Conservation (phyloP, 768 basidiomycete species). For the Suillus occidentalis region DNA sequence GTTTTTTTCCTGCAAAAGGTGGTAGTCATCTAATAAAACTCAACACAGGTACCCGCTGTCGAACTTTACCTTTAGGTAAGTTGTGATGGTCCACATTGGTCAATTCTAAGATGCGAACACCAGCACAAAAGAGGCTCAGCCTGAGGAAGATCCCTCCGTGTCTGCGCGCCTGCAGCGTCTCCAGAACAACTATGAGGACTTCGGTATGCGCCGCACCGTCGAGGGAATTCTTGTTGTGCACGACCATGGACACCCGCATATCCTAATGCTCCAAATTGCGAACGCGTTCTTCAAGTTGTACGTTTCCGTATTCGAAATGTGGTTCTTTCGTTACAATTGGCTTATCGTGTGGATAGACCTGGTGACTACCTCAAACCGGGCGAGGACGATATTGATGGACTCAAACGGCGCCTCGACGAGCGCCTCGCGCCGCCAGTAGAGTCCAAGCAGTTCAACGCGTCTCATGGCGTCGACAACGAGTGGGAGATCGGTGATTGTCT, state of each 20-base stretch:
- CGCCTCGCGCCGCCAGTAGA: constrained; percentile 80
- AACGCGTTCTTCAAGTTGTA: constrained; percentile 99
- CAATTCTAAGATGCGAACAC: background rate
- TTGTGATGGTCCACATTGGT: constrained; percentile 5
- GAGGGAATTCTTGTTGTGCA: constrained; percentile 81
- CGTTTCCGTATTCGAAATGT: constrained; percentile 27
- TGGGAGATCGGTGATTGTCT: constrained; percentile 97
- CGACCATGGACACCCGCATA: constrained; percentile 96
- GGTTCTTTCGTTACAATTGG: background rate
- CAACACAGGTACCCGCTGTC: constrained; percentile 72
- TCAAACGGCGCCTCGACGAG: constrained; percentile 86
- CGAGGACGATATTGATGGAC: constrained; percentile 89
- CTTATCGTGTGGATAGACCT: constrained; percentile 50
- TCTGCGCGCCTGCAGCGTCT: constrained; percentile 91
- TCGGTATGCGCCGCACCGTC: constrained; percentile 94
- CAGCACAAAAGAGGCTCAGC: constrained; percentile 95
- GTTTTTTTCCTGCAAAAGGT: background rate
- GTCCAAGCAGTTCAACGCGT: constrained; percentile 72
- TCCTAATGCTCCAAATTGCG: constrained; percentile 97
- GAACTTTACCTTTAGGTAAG: constrained; percentile 89
- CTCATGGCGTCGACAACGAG: constrained; percentile 79
- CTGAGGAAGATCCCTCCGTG: constrained; percentile 96
- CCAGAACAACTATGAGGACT: constrained; percentile 95
- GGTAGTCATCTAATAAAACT: constrained; percentile 2
- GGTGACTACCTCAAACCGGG: constrained; percentile 99